Evolutionary conservation across 306 rosid species (phyloP).

Genomic region (Vicia villosa): DNA sequence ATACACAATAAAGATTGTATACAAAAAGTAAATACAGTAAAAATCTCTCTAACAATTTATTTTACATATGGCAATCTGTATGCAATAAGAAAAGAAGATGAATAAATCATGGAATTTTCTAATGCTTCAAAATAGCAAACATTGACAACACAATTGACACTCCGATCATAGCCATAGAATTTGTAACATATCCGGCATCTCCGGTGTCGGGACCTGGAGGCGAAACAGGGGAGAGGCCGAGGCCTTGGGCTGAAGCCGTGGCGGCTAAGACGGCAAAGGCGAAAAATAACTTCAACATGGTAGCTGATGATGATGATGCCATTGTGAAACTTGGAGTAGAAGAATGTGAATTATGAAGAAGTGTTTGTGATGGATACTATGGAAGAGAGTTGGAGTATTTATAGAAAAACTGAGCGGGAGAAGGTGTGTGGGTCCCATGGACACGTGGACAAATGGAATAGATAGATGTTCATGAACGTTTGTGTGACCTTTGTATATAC

Average conservation of each 20-base stretch:
- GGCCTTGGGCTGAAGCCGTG: conserved; percentile 39
- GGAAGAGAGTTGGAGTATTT: no score
- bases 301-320: conserved; percentile 37
- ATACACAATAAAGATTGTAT: no score
- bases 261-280: conserved; percentile 37
- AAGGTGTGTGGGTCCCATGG: no score
- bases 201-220: conserved; percentile 12
- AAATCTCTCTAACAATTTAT: neutral
- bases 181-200: no score
- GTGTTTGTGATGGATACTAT: neutral
- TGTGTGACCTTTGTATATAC: no score
- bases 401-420: no score
- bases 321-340: conserved; percentile 12
- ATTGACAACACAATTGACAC: conserved; percentile 39
- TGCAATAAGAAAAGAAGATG: neutral
- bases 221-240: conserved; percentile 34
- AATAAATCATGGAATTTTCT: neutral
- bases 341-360: neutral
- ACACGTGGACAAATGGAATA: no score
- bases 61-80: neutral
- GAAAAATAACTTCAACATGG: no score
- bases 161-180: conserved; percentile 43
- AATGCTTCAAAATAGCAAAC: conserved; percentile 37
- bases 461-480: no score
- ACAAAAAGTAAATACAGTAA: neutral